Base-by-base conservation (phyloP, 2,329 filamentous ascomycete species). In the Arthrobotrys sphaeroides region DNA sequence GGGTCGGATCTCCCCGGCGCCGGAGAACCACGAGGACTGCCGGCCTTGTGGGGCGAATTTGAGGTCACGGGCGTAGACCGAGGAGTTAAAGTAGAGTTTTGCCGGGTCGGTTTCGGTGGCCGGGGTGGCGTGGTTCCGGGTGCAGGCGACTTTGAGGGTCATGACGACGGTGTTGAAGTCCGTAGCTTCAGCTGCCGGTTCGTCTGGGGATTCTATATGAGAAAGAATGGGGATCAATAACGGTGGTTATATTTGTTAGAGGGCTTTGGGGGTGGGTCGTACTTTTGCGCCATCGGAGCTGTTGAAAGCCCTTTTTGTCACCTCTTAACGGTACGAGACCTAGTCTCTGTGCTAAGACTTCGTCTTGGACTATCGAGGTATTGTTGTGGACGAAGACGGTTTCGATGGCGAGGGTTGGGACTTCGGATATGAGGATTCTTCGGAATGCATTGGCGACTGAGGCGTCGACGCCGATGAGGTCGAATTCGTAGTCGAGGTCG, bases 311-410 rank as follows among this genome's bases (percentile, higher is more conserved):
- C 66, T 91, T 87, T 78, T 90, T 88, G 76, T 89, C 88, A 78
- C 92, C 95, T 78, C 90, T 91, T 79, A 99, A 90, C 16, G 96
- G 95, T 65, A 99, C 91, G 49, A 99, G 88, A 73, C 95, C 95
- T 31, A 99, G 86, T 47, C 95, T 88, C 82, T 95, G 92, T 13
- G 94, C 90, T 60, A 99, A 89, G 3, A 99, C 94, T 85, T 99
- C 95, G 82, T 99, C 95, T 83, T 98, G 94, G 80, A 99, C 95
- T 36, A 99, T 93, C 3, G 93, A 97, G 59, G 94, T 98, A 86
- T 99, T 99, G 86, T 97, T 96, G 82, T 92, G 88, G 78, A 98
- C 90, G 84, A 91, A 99, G 82, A 96, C 92, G 77, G 89, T 90
- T 85, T 99, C 95, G 80, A 99, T 94, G 79, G 96, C 95, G 49